These are phyloP conservation scores for Leucocoprinus birnbaumii DNA, from an alignment of 768 basidiomycete genomes.

Conservation along the genomic window DNA sequence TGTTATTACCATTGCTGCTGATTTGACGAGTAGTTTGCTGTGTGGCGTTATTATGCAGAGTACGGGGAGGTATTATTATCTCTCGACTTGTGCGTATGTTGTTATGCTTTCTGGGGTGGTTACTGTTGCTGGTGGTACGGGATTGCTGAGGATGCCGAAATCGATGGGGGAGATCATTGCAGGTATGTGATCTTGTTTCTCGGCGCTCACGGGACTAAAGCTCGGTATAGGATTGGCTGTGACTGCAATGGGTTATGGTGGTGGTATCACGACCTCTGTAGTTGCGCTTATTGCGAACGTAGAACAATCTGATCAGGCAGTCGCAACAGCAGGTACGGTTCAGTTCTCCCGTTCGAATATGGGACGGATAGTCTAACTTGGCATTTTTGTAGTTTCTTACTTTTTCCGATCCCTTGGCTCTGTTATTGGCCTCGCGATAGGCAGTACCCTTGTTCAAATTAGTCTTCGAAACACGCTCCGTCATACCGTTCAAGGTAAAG, in stretches of 20 bases:
- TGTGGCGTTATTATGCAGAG: constrained; percentile 55
- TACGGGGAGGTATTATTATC: constrained; percentile 52
- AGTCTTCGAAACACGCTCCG: constrained; percentile 42
- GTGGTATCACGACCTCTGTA: constrained; percentile 52
- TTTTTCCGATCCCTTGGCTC: constrained; percentile 64
- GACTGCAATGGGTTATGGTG: constrained; percentile 24
- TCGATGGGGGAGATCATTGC: constrained; percentile 36
- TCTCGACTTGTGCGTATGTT: constrained; percentile 44
- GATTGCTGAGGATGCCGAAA: constrained; percentile 24
- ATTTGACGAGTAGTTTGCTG: constrained; percentile 43
- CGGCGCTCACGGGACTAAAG: too few species aligned
- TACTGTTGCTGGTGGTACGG: constrained; percentile 32
- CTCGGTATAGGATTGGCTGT: neutral
- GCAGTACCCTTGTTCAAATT: constrained; percentile 52
- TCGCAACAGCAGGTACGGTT: constrained; percentile 53
- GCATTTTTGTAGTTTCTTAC: constrained; percentile 44
- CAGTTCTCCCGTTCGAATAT: constrained; percentile 9
- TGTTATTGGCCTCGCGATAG: constrained; percentile 53
- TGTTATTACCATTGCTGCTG: constrained; percentile 42
- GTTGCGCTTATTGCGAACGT: constrained; percentile 63
- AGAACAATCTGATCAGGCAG: constrained; percentile 56
- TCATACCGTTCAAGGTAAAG: constrained; percentile 36
- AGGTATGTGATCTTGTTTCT: constrained; percentile 31
- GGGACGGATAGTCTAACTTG: neutral
- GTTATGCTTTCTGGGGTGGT: constrained; percentile 35